Evolutionary conservation across 2,329 filamentous ascomycete genomes (phyloP), one percentile per base, ranked within the genome.

Genomic region (Grosmannia clavigera): DNA sequence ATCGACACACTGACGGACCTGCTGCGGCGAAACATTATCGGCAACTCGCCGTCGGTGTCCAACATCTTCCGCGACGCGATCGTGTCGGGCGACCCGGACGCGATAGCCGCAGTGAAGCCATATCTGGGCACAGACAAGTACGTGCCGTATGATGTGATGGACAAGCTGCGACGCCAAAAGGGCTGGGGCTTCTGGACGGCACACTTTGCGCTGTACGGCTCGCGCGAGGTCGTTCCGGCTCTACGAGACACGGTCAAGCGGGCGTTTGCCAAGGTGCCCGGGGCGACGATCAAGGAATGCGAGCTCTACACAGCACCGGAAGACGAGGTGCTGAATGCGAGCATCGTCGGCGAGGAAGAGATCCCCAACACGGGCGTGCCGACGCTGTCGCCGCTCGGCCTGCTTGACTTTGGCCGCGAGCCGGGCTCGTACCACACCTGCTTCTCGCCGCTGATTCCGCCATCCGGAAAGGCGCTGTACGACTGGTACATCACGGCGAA

Each of bases 381-480:
- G 48, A 51, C 48, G 22, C 48, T 51, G 22, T 12, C 48, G 25
- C 48, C 48, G 9, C 66, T 75, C 22, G 68, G 70, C 54, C 74
- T 76, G 65, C 64, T 76, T 29, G 66, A 70, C 43, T 74, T 73
- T 22, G 75, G 79, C 66, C 82, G 78, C 78, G 67, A 76, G 9
- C 77, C 78, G 3, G 81, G 81, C 64, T 78, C 76, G 5, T 72
- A 73, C 0, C 78, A 81, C 64, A 64, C 80, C 5, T 77, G 77
- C 70, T 82, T 81, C 69, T 75, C 73, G 5, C 79, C 79, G 1
- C 81, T 82, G 61, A 72, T 74, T 7, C 76, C 75, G 35, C 76
- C 79, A 1, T 71, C 72, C 1, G 78, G 76, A 3, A 68, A 71
- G 22, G 48, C 48, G 5, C 10, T 51, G 9, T 51, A 14, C 9